Base-by-base conservation (phyloP, 176 grass and related monocot species). In the Olyra latifolia region DNA sequence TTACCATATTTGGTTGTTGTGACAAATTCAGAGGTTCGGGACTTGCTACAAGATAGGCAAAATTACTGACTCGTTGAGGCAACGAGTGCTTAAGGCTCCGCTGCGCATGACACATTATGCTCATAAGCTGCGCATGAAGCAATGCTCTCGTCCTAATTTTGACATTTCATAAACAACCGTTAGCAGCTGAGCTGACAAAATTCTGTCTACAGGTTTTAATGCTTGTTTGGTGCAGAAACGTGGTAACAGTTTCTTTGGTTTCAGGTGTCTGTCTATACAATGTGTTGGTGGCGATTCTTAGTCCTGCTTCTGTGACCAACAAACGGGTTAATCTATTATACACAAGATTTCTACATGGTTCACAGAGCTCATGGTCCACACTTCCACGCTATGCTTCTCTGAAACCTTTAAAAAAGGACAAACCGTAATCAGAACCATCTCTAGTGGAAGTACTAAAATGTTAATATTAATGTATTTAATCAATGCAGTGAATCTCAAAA, bases 291-390 rank as follows among this genome's bases (percentile, higher is more conserved):
- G 35, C 28, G 8, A 9, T 28, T 71, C 5, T 47, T 16, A 22
- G 59, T 32, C 13, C 4, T 72, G 15, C 27, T 66, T 40, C 28
- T 79, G 29, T 53, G 66, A 79, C 30, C 7, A 66, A 66, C 29
- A 79, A 79, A 79, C 61, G 32, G 17, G 45, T 66, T 52, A 66
- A 52, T 78, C 27, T 66, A 66, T 11, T 39, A 24, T 67, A 79
- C 47, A 54, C 8, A 8, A 66, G 3, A 79, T 79, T 22, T 41
- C 12, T 67, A 22, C 46, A 79, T 61, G 56, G 30, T 66, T 19
- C 46, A 19, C 24, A 54, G 46, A 53, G 43, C 12, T 79, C 62
- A 79, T 54, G 46, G 62, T 38, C 46, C 44, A 22, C 8, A 27
- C 3, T 3, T 76, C 29, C 29, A 53, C 12, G n/a, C 42, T 8